A percentile compares a stretch with the other conserved stretches of the same genome.
Evolutionary conservation across 1,139 yeast genomes (phyloP).

Genomic region (Saccharomycopsis hybrid): DNA sequence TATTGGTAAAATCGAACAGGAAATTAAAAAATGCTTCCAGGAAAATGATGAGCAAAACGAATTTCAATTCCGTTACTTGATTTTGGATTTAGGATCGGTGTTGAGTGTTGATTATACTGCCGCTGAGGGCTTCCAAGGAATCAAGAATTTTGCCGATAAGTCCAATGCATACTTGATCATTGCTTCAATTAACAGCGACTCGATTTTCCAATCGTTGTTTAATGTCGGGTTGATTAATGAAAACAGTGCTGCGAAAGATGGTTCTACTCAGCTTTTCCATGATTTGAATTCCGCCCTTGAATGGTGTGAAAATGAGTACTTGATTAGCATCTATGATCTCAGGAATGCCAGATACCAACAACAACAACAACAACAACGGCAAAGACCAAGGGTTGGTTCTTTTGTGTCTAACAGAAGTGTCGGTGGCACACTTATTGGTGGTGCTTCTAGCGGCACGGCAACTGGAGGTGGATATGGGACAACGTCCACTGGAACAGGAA

Average conservation of each 20-base stretch:
- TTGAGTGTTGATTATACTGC: conserved; percentile 84
- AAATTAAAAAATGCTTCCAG: conserved; percentile 62
- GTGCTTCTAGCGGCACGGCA: conserved; percentile 14
- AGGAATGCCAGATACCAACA: conserved; percentile 22
- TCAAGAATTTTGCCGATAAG: conserved; percentile 68
- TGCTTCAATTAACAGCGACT: conserved; percentile 69
- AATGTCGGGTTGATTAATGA: conserved; percentile 67
- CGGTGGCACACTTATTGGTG: background rate
- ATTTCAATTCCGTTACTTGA: conserved; percentile 56
- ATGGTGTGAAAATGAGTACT: conserved; percentile 92
- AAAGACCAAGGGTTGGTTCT: conserved; percentile 13
- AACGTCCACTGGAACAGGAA: background rate
- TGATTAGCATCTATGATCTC: conserved; percentile 53
- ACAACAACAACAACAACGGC: conserved; percentile 25
- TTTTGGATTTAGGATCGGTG: conserved; percentile 81
- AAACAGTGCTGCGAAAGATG: conserved; percentile 30
- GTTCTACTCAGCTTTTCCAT: conserved; percentile 52
- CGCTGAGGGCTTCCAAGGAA: conserved; percentile 89
- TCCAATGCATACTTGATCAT: conserved; percentile 67
- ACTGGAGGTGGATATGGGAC: conserved; percentile 15
- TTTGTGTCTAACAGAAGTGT: background rate
- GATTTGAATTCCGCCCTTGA: conserved; percentile 85
- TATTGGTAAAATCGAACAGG: conserved; percentile 80
- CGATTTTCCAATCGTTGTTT: conserved; percentile 54
- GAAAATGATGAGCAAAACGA: conserved; percentile 33